Evolutionary conservation across 805 yeast species (phyloP).

Genomic region (Metschnikowia cubensis): DNA sequence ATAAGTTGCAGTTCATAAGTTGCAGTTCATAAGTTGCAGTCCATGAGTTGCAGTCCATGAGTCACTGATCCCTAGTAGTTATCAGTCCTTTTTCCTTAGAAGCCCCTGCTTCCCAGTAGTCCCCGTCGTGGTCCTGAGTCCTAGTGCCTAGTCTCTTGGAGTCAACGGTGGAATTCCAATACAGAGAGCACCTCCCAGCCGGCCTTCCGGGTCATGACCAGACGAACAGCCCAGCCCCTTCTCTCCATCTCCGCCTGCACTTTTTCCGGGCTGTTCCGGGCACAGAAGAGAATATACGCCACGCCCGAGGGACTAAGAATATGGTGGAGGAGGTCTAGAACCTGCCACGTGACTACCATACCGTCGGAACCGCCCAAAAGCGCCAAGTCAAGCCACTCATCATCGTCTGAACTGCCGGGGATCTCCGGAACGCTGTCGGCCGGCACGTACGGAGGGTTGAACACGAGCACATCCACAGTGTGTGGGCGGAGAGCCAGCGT

Average conservation of each 20-base stretch:
- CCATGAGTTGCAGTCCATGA: no score
- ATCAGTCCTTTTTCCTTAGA: no score
- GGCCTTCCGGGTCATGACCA: constrained; percentile 69
- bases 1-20: no score
- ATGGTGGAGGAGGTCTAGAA: constrained; percentile 51
- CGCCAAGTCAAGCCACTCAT: constrained; percentile 84
- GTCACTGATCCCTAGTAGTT: no score
- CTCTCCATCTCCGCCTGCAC: constrained; percentile 48
- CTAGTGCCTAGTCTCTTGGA: background rate
- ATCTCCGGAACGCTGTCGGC: constrained; percentile 65
- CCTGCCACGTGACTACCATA: constrained; percentile 73
- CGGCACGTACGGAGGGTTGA: constrained; percentile 98
- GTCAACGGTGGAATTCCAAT: constrained; percentile 50
- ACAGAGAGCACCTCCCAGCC: constrained; percentile 94
- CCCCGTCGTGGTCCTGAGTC: no score
- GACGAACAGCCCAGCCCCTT: constrained; percentile 50
- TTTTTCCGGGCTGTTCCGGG: constrained; percentile 73
- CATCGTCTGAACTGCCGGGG: constrained; percentile 45
- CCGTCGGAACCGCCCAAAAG: constrained; percentile 87
- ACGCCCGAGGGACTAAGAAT: constrained; percentile 58
- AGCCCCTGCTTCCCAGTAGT: no score
- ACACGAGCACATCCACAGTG: constrained; percentile 67
- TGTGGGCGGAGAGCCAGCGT: constrained; percentile 45
- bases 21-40: no score
- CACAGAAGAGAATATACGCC: constrained; percentile 89